Evolutionary conservation across 192 early-diverging fungal species (phyloP).

Genomic region (Spizellomyces sp.): DNA sequence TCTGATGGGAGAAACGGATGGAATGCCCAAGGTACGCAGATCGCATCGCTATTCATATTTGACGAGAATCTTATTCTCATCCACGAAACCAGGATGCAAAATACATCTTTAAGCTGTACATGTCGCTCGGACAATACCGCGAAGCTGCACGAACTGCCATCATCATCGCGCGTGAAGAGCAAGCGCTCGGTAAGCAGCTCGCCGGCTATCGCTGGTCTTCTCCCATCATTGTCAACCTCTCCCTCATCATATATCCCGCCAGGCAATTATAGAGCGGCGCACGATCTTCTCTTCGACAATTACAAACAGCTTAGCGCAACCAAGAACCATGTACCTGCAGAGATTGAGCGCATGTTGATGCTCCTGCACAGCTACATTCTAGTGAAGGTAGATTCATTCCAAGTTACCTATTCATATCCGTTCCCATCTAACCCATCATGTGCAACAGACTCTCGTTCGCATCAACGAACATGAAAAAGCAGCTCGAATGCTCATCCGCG

Average conservation of each 20-base stretch:
- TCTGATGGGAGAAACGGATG: constrained; percentile 61
- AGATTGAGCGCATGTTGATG: constrained; percentile 60
- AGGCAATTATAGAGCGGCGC: constrained; percentile 58
- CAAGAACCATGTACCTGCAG: constrained; percentile 49
- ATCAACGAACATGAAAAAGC: constrained; percentile 51
- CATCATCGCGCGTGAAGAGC: constrained; percentile 62
- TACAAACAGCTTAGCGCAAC: constrained; percentile 44
- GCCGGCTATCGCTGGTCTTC: neutral
- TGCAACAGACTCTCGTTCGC: constrained; percentile 43
- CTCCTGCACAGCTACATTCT: constrained; percentile 63
- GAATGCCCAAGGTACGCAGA: constrained; percentile 50
- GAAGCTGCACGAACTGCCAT: constrained; percentile 61
- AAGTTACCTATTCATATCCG: neutral
- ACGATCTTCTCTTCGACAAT: constrained; percentile 58
- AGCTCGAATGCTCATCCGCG: constrained; percentile 60
- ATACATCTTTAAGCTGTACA: constrained; percentile 65
- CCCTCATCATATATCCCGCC: too few relatives aligned
- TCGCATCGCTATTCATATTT: neutral
- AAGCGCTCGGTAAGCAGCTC: constrained; percentile 39
- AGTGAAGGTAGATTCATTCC: constrained; percentile 48
- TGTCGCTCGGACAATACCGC: constrained; percentile 54
- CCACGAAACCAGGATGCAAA: constrained; percentile 48
- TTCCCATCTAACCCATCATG: neutral
- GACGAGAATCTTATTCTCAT: neutral
- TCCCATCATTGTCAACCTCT: neutral